Evolutionary conservation across 371 early-diverging fungal genomes (phyloP).

Genomic region (Apophysomyces variabilis): DNA sequence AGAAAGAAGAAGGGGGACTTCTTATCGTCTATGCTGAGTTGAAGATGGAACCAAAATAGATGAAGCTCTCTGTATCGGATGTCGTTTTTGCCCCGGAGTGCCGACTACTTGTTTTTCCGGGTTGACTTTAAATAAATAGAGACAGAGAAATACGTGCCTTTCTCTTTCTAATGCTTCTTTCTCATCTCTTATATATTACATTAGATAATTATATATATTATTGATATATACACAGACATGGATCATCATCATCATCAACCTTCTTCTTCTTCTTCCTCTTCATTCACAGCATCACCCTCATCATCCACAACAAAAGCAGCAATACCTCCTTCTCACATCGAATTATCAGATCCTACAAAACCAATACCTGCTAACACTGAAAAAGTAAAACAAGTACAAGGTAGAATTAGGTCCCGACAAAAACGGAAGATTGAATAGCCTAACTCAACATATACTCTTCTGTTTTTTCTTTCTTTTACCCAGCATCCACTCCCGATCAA

Average conservation of each 20-base stretch:
- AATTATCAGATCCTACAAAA: background rate
- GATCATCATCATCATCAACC: background rate
- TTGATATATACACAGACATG: background rate
- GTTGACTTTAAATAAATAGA: background rate
- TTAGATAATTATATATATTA: too few species aligned
- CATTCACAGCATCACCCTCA: background rate
- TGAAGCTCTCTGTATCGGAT: background rate
- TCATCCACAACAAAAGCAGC: background rate
- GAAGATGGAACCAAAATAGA: background rate
- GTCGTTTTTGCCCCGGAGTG: background rate
- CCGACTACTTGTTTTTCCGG: slow-evolving; percentile 2
- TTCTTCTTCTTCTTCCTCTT: background rate
- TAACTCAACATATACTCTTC: too few species aligned
- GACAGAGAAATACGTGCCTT: background rate
- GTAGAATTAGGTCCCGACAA: background rate
- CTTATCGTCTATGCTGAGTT: background rate
- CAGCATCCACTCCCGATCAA: background rate
- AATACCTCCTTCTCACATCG: background rate
- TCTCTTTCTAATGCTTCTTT: slow-evolving; percentile 1
- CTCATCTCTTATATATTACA: background rate
- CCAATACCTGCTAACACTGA: background rate
- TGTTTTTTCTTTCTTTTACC: background rate
- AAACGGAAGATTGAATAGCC: too few species aligned
- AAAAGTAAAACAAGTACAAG: background rate
- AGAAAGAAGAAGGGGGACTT: background rate